A percentile compares a stretch with the other conserved stretches of the same genome.
These are phyloP conservation scores for Colletotrichum sp. DNA, from an alignment of 2,329 filamentous ascomycete genomes.

Conservation along the genomic window DNA sequence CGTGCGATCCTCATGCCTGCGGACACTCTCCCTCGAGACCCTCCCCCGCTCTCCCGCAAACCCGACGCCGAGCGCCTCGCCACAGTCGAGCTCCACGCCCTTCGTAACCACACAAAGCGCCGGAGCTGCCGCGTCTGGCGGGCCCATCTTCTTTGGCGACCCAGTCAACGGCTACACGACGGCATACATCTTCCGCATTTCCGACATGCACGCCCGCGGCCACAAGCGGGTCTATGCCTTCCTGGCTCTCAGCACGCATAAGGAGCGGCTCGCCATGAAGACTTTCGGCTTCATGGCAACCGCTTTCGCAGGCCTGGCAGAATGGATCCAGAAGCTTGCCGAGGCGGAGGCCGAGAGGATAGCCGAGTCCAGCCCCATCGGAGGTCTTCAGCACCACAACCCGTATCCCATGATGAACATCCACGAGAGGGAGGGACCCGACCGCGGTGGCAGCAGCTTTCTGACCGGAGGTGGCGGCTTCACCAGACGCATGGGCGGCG, in stretches of 20 bases:
- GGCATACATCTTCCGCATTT: slow-evolving; percentile 73
- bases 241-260: slow-evolving; percentile 68
- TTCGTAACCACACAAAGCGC: slow-evolving; percentile 61
- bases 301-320: slow-evolving; percentile 68
- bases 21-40: slow-evolving; percentile 71
- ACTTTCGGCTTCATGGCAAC: slow-evolving; percentile 66
- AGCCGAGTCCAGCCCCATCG: slow-evolving; percentile 45
- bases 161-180: slow-evolving; percentile 70
- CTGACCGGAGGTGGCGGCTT: slow-evolving; percentile 61
- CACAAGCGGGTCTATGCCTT: slow-evolving; percentile 74
- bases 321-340: slow-evolving; percentile 70
- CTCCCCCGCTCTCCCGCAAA: slow-evolving; percentile 58
- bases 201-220: slow-evolving; percentile 70
- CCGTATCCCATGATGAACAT: slow-evolving; percentile 1
- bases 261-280: slow-evolving; percentile 69
- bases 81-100: slow-evolving; percentile 40
- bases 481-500: slow-evolving; percentile 62
- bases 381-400: slow-evolving; percentile 46
- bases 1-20: slow-evolving; percentile 68
- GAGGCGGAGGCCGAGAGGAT: slow-evolving; percentile 66
- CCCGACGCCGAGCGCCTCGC: slow-evolving; percentile 28
- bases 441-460: slow-evolving; percentile 59
- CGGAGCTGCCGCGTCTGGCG: slow-evolving; percentile 62
- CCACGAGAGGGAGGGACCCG: slow-evolving; percentile 21
- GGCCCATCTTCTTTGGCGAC: slow-evolving; percentile 74